A percentile compares a stretch with the other conserved stretches of the same genome.
phyloP scores from a whole-genome alignment of 352 stramenopile genomes.

The Pythium myriotylum region DNA sequence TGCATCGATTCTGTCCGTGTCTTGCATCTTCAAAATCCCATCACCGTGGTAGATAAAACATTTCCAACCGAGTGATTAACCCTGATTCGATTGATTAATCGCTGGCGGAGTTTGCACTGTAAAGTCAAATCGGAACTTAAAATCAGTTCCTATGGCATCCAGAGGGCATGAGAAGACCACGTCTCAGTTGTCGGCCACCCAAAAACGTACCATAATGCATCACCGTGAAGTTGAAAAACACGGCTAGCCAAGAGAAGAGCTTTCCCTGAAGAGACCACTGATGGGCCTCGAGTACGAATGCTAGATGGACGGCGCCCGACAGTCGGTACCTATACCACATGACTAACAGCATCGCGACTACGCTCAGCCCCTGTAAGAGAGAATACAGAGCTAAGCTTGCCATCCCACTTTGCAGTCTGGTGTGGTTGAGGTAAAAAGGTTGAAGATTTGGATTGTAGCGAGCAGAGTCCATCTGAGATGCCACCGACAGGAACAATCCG shows the following conservation, averaged over 20 bases:
- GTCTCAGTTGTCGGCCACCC: no score
- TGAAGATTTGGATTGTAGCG: slow-evolving; percentile 4
- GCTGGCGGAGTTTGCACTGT: no score
- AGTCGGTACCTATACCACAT: slow-evolving; percentile 10
- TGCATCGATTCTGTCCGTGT: background rate
- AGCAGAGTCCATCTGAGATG: slow-evolving; percentile 12
- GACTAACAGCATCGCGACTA: slow-evolving; percentile 2
- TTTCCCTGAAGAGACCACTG: slow-evolving; percentile 13
- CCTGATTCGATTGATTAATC: no score
- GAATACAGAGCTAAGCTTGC: slow-evolving; percentile 7
- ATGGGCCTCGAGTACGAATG: slow-evolving; percentile 21
- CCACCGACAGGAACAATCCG: background rate
- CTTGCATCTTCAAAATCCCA: background rate
- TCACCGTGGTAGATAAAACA: slow-evolving; percentile 19
- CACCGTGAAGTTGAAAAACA: slow-evolving; percentile 9
- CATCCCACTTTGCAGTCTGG: background rate
- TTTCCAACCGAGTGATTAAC: no score
- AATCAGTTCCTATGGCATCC: slow-evolving; percentile 6
- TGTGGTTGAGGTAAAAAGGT: slow-evolving; percentile 1
- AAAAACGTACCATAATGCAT: slow-evolving; percentile 4
- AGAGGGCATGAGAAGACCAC: no score
- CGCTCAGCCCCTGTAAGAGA: slow-evolving; percentile 4
- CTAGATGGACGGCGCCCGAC: background rate
- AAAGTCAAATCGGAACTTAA: slow-evolving; percentile 3
- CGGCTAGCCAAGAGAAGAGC: slow-evolving; percentile 10